Percentiles rank a stretch among this genome's conserved stretches.
phyloP scores from a whole-genome alignment of 768 basidiomycete species.

The Trametes sanguinea region DNA sequence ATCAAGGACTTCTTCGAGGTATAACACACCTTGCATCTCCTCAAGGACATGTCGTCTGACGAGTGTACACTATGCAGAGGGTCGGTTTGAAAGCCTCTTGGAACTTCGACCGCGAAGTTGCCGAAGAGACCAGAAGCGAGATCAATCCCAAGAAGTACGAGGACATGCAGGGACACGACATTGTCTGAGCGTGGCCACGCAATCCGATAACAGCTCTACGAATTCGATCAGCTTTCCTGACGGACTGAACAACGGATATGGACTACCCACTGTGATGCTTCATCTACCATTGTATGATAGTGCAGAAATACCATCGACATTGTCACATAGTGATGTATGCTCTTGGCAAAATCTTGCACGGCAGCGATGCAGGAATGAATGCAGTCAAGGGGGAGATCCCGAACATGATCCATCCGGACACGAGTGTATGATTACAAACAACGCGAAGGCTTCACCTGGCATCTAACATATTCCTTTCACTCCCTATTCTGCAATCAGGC shows the following conservation, averaged over 20 bases:
- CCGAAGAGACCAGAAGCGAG: conserved; percentile 20
- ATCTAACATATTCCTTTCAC: background rate
- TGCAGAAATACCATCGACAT: too few species aligned
- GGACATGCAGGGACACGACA: conserved; percentile 22
- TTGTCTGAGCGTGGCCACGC: conserved; percentile 14
- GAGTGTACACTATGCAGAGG: conserved; percentile 11
- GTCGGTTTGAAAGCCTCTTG: conserved; percentile 27
- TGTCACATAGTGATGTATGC: too few species aligned
- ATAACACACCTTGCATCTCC: background rate
- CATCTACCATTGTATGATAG: too few species aligned
- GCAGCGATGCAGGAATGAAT: too few species aligned
- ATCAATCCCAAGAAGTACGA: conserved; percentile 31
- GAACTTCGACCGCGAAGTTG: conserved; percentile 26
- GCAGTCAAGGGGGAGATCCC: too few species aligned
- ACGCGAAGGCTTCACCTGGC: background rate
- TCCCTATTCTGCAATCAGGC: conserved; percentile 39
- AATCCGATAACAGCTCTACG: too few species aligned
- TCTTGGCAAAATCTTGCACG: too few species aligned
- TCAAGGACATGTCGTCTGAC: background rate
- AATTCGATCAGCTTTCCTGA: too few species aligned
- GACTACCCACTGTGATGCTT: too few species aligned
- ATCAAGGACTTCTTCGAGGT: conserved; percentile 35
- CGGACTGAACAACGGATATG: too few species aligned
- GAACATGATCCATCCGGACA: too few species aligned
- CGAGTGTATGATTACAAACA: background rate